A percentile compares a stretch with the other conserved stretches of the same genome.
phyloP scores from a whole-genome alignment of 306 rosid species.

The Cicer yamashitae region DNA sequence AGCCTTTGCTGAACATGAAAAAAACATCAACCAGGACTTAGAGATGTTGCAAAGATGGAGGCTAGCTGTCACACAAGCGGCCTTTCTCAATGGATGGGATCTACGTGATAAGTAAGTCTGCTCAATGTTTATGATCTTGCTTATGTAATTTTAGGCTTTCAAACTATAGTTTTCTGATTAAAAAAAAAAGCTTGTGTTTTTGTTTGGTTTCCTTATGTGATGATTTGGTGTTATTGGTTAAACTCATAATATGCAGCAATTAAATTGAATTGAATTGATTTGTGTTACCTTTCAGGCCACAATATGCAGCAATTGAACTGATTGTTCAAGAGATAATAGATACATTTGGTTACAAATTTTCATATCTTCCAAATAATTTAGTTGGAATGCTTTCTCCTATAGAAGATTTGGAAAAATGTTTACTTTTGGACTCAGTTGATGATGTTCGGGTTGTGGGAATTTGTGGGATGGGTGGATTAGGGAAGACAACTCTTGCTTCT shows the following conservation, averaged over 20 bases:
- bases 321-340: background rate
- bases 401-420: background rate
- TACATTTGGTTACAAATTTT: background rate
- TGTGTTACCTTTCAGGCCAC: background rate
- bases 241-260: too few relatives aligned
- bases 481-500: background rate
- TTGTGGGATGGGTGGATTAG: background rate
- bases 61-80: background rate
- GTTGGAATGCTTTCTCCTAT: background rate
- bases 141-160: too few relatives aligned
- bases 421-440: background rate
- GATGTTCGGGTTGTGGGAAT: background rate
- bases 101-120: background rate
- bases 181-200: too few relatives aligned
- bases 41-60: background rate
- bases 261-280: too few relatives aligned
- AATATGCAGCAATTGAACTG: background rate
- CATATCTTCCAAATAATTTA: background rate
- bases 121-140: too few relatives aligned
- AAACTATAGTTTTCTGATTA: too few relatives aligned
- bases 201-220: too few relatives aligned
- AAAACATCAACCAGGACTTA: background rate
- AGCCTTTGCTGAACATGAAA: background rate
- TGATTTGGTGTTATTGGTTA: too few relatives aligned
- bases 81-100: background rate